These are phyloP conservation scores for Solanum neorickii DNA, from an alignment of 257 asterid species.

Conservation along the genomic window DNA sequence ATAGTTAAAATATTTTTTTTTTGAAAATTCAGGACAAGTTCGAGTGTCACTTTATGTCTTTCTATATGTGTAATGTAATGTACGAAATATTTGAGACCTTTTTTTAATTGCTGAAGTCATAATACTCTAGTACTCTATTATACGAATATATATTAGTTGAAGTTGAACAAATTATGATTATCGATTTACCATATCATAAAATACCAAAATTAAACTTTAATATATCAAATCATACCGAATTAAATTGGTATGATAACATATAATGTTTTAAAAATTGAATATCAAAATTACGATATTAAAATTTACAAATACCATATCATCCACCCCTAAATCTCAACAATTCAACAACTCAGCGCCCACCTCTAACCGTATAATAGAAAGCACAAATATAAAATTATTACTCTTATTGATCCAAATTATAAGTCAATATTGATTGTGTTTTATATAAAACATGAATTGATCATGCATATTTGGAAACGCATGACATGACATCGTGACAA, in stretches of 20 bases:
- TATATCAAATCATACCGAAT: too few relatives aligned
- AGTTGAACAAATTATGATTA: too few relatives aligned
- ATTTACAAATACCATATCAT: too few relatives aligned
- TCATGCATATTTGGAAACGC: background rate
- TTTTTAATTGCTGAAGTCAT: background rate
- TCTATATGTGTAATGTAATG: too few relatives aligned
- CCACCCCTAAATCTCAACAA: too few relatives aligned
- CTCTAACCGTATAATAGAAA: background rate
- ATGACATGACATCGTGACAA: background rate
- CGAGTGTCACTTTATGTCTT: too few relatives aligned
- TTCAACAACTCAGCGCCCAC: background rate
- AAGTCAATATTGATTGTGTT: background rate
- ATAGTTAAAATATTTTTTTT: too few relatives aligned
- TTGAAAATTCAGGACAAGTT: too few relatives aligned
- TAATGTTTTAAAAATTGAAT: too few relatives aligned
- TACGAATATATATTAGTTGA: too few relatives aligned
- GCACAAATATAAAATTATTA: background rate
- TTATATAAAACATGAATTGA: background rate
- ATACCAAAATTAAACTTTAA: background rate
- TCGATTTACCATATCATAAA: accelerated
- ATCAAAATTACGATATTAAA: too few relatives aligned
- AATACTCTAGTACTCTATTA: background rate
- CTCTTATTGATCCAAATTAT: background rate
- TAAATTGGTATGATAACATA: too few relatives aligned
- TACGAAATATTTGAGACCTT: background rate